These are phyloP conservation scores for Erodium texanum DNA, from an alignment of 441 rosid genomes.

Conservation along the genomic window DNA sequence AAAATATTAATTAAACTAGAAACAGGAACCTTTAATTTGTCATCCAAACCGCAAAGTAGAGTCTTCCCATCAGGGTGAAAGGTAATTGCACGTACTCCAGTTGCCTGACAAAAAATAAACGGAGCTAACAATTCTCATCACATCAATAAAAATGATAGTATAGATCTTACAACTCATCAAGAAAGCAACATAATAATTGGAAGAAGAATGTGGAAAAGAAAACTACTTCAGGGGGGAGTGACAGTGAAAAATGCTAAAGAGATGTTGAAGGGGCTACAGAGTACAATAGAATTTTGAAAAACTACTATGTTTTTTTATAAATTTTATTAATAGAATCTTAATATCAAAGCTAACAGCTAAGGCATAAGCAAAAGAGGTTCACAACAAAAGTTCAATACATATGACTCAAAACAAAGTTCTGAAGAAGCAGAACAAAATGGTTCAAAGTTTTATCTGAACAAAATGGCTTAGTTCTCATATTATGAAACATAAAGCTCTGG, in stretches of 20 bases:
- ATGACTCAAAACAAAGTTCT: neutral
- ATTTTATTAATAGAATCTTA: neutral
- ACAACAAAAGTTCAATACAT: neutral
- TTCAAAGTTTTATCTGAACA: too few species aligned
- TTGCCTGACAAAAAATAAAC: constrained; percentile 36
- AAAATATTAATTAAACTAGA: constrained; percentile 10
- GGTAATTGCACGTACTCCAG: constrained; percentile 57
- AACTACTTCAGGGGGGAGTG: neutral
- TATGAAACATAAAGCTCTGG: constrained; percentile 11
- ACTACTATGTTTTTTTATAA: neutral
- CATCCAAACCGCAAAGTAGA: constrained; percentile 83
- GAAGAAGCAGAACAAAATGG: neutral
- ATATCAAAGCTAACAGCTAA: neutral
- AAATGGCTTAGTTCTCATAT: constrained; percentile 1
- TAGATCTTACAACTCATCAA: neutral
- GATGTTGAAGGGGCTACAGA: neutral
- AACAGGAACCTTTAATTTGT: constrained; percentile 66
- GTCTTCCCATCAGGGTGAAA: constrained; percentile 91
- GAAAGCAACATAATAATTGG: neutral
- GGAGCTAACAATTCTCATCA: neutral
- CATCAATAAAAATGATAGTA: neutral
- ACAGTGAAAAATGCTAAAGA: neutral
- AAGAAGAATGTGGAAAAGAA: neutral
- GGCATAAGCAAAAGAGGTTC: neutral
- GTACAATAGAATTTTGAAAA: neutral